phyloP scores from a whole-genome alignment of 2,329 filamentous ascomycete genomes.

The Microcyclospora tardicrescens region DNA sequence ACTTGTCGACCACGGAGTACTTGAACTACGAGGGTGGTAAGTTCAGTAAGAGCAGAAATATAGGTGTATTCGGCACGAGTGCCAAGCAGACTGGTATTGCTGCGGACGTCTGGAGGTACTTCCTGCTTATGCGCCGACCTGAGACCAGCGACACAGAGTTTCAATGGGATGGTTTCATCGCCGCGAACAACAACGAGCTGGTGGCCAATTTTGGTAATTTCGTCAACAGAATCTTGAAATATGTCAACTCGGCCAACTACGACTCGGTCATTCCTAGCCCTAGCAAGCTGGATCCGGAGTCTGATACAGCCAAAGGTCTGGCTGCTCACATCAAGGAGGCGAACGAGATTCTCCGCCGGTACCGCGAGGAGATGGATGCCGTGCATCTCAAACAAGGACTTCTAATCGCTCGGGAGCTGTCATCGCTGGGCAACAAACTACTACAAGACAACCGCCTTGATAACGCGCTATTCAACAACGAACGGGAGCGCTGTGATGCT shows the following conservation, averaged over 20 bases:
- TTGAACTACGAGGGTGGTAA: conserved; percentile 82
- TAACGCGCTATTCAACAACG: conserved; percentile 46
- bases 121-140: conserved; percentile 71
- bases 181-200: conserved; percentile 81
- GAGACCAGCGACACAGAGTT: conserved; percentile 82
- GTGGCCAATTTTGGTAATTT: conserved; percentile 56
- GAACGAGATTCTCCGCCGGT: conserved; percentile 53
- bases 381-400: conserved; percentile 59
- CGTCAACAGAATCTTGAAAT: conserved; percentile 48
- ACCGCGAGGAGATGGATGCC: conserved; percentile 54
- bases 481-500: conserved; percentile 46
- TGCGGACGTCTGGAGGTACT: conserved; percentile 86
- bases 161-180: conserved; percentile 74
- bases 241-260: conserved; percentile 51
- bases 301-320: conserved; percentile 18
- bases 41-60: conserved; percentile 79
- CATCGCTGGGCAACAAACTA: conserved; percentile 46
- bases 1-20: conserved; percentile 80
- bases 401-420: conserved; percentile 53
- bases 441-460: conserved; percentile 49
- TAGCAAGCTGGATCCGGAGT: conserved; percentile 6
- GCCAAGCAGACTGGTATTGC: conserved; percentile 75
- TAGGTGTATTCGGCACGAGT: conserved; percentile 85
- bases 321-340: conserved; percentile 43
- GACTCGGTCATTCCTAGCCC: conserved; percentile 5